Evolutionary conservation across 2,329 filamentous ascomycete species (phyloP).

Genomic region (Cladorrhinum sp.): DNA sequence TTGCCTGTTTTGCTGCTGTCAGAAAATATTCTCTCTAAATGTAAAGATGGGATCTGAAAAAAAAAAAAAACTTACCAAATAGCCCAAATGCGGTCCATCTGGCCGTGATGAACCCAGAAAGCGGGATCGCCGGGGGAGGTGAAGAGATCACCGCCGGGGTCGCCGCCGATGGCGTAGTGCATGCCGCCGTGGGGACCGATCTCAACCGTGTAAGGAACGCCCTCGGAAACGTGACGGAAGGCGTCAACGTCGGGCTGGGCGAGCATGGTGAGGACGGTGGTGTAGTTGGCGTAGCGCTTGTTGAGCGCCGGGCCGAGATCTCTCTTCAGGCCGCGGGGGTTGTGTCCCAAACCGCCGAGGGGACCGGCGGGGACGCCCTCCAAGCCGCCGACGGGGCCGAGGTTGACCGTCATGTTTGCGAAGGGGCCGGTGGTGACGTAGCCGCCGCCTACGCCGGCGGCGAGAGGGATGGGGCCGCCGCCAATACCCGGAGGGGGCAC

Average conservation of each 20-base stretch:
- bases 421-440: constrained; percentile 42
- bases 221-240: constrained; percentile 19
- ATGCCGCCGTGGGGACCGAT: constrained; percentile 28
- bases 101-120: constrained; percentile 20
- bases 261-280: constrained; percentile 24
- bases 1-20: too few species aligned
- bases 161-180: constrained; percentile 34
- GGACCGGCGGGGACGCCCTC: constrained; percentile 24
- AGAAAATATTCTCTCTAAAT: too few species aligned
- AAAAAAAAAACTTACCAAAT: constrained; percentile 20
- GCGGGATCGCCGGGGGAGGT: constrained; percentile 19
- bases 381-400: constrained; percentile 35
- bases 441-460: constrained; percentile 53
- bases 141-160: constrained; percentile 34
- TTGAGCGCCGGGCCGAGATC: constrained; percentile 27
- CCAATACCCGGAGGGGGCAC: constrained; percentile 29
- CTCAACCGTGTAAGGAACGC: constrained; percentile 26
- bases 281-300: constrained; percentile 28
- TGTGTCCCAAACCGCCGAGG: constrained; percentile 15
- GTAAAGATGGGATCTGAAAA: too few species aligned
- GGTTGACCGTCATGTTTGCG: constrained; percentile 38
- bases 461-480: constrained; percentile 31
- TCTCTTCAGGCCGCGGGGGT: constrained; percentile 21
- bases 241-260: constrained; percentile 12
- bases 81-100: constrained; percentile 23